Base-by-base conservation (phyloP, 352 stramenopile species). In the Phytophthora parvispora region DNA sequence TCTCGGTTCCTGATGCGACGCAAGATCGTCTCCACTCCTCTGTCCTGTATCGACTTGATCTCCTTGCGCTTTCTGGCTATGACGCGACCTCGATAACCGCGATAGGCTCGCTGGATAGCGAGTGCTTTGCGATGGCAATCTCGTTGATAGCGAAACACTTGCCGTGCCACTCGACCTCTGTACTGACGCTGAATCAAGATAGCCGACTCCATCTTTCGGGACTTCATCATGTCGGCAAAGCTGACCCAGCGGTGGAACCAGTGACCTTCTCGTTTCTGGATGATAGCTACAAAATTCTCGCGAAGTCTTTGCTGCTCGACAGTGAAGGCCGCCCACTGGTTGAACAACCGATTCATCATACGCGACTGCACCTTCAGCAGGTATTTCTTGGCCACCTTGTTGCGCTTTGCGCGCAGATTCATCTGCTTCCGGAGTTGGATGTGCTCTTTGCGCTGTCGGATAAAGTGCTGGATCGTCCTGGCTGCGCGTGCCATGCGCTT, bases 131-230 rank as follows among this genome's bases (percentile, higher is more conserved):
- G 20, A 43, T 75, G 31, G 16, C 81, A 68, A 22, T 65, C 48
- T 0, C 81, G 74, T 25, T 86, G 79, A 13, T 67, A 59, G 1
- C 60, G 65, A 24, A 90, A 73, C 15, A 91, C 66, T 27, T 83
- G 75, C n/a, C 86, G 75, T 1, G 76, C 86, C 0, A 87, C 27
- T 36, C 82, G 77, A 32, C 85, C 84, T 28, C 85, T 71, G 64
- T 87, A 92, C 32, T 89, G 62, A 10, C 85, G 74, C 61, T 96
- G 88, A n/a, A 94, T 83, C 3, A 86, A 61, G 22, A 77, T 22
- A 0, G 79, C 78, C 3, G 77, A 61, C 4, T 72, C 51, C 0
- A 85, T 36, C 10, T 72, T 78, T 8, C 48, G 52, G 3, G 53
- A 28, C 36, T 86, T 87, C 32, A 59, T 80, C 2, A 47, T 20